Base-by-base conservation (phyloP, 2,329 filamentous ascomycete species). In the Trichocomaceae sp. region DNA sequence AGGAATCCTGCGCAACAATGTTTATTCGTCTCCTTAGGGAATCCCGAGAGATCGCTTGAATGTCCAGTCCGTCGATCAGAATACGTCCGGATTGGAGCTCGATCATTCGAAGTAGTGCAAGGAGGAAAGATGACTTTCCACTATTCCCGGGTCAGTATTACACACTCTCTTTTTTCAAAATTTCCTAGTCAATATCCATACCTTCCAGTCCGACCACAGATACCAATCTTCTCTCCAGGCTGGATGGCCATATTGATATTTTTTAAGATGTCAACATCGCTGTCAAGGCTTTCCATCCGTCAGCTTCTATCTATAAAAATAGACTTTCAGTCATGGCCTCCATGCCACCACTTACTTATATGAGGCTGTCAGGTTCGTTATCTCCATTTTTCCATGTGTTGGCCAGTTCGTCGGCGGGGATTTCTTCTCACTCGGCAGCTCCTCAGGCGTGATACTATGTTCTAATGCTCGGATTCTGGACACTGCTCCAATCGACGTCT, bases 401-500 rank as follows among this genome's bases (percentile, higher is more conserved):
- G 53, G 53, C 53, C 53, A 55, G 31, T 50, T 17, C 37, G 31
- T 17, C 7, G 53, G 31, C 5, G 53, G 46, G 29, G 44, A 26
- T 20, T 47, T 19, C 17, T 56, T 49, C 29, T 56, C 54, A 26
- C 47, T 49, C n/a, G 39, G 23, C 6, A 29, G 41, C 19, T 79
- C 70, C 59, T 81, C 78, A 1, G 69, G 70, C 9, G 71, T 61
- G 1, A 75, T 72, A 31, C 68, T 71, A 5, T 71, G 68, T 1
- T 71, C 73, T 58, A 83, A 83, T 13, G 73, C 72, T 61, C 78
- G 79, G 56, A 83, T 73, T 23, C 82, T 73, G 4, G 76, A 70
- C 5, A 84, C 74, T 8, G 80, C 80, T 6, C 81, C 81, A 46
- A 84, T 75, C 35, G 76, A 75, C 0, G 80, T 83, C 59, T 84